Percentiles rank a stretch among this genome's conserved stretches.
phyloP scores from a whole-genome alignment of 2,329 filamentous ascomycete genomes.

The Diplodia intermedia region DNA sequence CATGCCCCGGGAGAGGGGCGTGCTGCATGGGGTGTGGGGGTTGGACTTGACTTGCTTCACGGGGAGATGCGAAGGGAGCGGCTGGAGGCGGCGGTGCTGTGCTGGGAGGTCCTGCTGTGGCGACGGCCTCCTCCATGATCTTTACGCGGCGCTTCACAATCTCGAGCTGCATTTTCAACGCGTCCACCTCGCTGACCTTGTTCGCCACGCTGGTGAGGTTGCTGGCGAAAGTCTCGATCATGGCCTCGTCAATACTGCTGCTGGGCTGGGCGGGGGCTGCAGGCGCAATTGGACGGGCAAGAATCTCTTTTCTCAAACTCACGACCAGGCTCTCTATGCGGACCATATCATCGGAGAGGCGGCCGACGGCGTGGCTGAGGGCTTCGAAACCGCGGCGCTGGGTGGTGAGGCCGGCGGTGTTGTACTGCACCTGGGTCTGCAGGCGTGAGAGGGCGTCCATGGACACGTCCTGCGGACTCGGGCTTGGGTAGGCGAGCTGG shows the following conservation, averaged over 20 bases:
- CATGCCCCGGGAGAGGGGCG: slow-evolving; percentile 5
- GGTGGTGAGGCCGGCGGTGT: slow-evolving; percentile 48
- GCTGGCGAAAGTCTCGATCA: slow-evolving; percentile 54
- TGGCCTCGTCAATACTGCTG: slow-evolving; percentile 42
- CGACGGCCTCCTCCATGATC: slow-evolving; percentile 42
- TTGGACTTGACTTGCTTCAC: slow-evolving; percentile 4
- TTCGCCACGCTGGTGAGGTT: slow-evolving; percentile 51
- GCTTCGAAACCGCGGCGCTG: slow-evolving; percentile 48
- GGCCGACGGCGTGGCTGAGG: slow-evolving; percentile 49
- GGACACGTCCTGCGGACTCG: slow-evolving; percentile 42
- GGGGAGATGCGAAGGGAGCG: slow-evolving; percentile 16
- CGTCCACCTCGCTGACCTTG: slow-evolving; percentile 56
- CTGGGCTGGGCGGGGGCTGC: slow-evolving; percentile 25
- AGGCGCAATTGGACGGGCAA: slow-evolving; percentile 35
- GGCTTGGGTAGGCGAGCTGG: slow-evolving; percentile 38
- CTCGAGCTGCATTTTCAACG: slow-evolving; percentile 55
- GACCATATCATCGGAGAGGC: slow-evolving; percentile 52
- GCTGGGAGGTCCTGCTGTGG: slow-evolving; percentile 34
- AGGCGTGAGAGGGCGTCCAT: slow-evolving; percentile 54
- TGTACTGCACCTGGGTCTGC: slow-evolving; percentile 57
- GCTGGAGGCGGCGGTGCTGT: neutral
- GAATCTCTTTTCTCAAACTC: slow-evolving; percentile 46
- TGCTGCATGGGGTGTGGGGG: slow-evolving; percentile 27
- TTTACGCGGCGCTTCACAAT: slow-evolving; percentile 56
- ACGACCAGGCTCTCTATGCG: slow-evolving; percentile 48